Base-by-base conservation (phyloP, 768 basidiomycete species). In the Amanita brunnescens region DNA sequence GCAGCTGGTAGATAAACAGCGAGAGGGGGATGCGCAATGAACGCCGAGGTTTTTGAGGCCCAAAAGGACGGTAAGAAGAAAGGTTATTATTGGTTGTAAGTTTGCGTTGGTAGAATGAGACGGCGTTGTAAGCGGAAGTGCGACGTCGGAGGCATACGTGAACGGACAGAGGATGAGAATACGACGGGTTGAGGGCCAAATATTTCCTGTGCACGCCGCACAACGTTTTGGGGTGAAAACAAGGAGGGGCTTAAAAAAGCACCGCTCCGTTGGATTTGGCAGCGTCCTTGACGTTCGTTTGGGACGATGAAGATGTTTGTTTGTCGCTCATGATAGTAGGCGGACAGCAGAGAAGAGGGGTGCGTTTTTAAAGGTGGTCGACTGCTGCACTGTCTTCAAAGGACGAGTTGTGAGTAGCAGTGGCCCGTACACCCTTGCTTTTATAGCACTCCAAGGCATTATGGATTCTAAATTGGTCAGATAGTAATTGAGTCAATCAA, bases 251-350 rank as follows among this genome's bases (percentile, higher is more conserved):
- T 71, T 63, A 84, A 69, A 84, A 84, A 69, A 84, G 81, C 32
- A 79, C 74, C 43, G 81, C 71, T 39, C 75, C 80, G 24, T 69
- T 73, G 14, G 71, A 63, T 35, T 74, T 70, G 39, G 80, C 80
- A 40, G 71, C 71, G 13, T 73, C 73, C 51, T 73, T 73, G 50
- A 83, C 73, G 10, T 72, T 70, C 20, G 69, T 69, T 47, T 67
- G 62, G 35, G 71, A 67, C 47, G 59, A 58, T 58, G 69, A 66
- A 45, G 66, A 64, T 1, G 67, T 66, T 69, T 55, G 69, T 62
- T 64, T 69, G 64, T 55, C 66, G 64, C 69, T 70, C 71, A 75
- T 51, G 45, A 42, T 55, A 55, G 38, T 50, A 57, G 54, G 47
- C 30, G 21, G 49, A 40, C 20, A 43, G 30, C n/a, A 18, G 35